Percentiles rank a stretch among this genome's conserved stretches.
Evolutionary conservation across 768 basidiomycete species (phyloP).

Genomic region (Daedaleopsis sinensis): DNA sequence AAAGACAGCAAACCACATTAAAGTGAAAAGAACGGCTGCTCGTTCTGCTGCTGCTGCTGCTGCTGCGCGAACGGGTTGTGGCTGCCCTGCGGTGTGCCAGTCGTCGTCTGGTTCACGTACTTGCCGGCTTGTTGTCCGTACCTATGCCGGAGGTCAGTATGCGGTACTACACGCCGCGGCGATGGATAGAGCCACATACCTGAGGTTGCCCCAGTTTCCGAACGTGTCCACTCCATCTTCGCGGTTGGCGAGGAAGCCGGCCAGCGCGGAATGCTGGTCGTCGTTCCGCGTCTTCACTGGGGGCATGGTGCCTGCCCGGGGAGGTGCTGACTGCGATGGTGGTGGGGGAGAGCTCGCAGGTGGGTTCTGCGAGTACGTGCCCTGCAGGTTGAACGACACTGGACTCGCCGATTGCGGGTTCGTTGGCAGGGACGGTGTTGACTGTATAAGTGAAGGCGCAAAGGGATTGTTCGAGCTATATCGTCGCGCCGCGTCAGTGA

Average conservation of each 20-base stretch:
- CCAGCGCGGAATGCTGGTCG: conserved; percentile 74
- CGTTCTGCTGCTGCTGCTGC: conserved; percentile 46
- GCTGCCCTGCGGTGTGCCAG: conserved; percentile 36
- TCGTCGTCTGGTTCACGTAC: conserved; percentile 33
- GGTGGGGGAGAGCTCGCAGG: conserved; percentile 46
- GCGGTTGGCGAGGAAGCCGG: conserved; percentile 80
- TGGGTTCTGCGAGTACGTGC: conserved; percentile 61
- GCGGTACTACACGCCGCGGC: background rate
- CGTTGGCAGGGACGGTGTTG: conserved; percentile 35
- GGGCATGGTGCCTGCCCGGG: conserved; percentile 16
- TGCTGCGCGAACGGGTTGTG: conserved; percentile 73
- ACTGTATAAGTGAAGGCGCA: conserved; percentile 47
- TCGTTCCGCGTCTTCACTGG: conserved; percentile 50
- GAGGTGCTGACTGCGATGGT: conserved; percentile 41
- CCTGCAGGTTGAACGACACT: conserved; percentile 63
- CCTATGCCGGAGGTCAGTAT: conserved; percentile 33
- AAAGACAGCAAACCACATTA: conserved; percentile 8
- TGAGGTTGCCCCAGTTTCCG: conserved; percentile 81
- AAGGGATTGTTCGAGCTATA: conserved; percentile 95
- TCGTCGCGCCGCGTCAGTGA: conserved; percentile 8
- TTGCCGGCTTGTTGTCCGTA: conserved; percentile 43
- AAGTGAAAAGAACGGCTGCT: conserved; percentile 40
- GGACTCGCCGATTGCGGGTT: conserved; percentile 41
- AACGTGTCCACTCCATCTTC: conserved; percentile 97
- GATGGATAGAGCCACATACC: conserved; percentile 44